These are phyloP conservation scores for Trichoderma gracile DNA, from an alignment of 2,329 filamentous ascomycete genomes.

Conservation along the genomic window DNA sequence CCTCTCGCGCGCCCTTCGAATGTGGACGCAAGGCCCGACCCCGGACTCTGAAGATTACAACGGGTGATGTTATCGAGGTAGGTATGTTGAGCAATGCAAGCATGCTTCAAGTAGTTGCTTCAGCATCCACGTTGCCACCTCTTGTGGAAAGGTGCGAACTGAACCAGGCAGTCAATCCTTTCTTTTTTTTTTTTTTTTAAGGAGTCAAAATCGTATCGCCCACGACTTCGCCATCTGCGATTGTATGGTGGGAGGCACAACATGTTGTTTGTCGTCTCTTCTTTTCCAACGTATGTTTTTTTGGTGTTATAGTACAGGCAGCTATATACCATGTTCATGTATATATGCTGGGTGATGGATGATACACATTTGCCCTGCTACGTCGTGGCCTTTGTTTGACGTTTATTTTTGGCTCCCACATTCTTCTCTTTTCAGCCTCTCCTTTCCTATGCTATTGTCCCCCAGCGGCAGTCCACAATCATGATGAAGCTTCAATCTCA, in stretches of 20 bases:
- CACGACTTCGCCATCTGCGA: no score
- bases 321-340: constrained; percentile 12
- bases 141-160: no score
- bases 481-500: constrained; percentile 41
- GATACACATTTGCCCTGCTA: constrained; percentile 21
- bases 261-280: constrained; percentile 3
- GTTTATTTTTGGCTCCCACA: background rate
- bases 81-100: no score
- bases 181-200: background rate
- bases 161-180: background rate
- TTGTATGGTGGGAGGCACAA: no score
- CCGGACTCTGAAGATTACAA: no score
- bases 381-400: background rate
- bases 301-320: constrained; percentile 25
- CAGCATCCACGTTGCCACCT: no score
- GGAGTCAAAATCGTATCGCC: no score
- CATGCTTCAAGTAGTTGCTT: no score
- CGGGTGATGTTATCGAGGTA: no score
- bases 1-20: no score
- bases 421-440: background rate
- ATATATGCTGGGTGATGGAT: constrained; percentile 22
- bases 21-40: no score
- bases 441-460: background rate
- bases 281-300: background rate
- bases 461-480: background rate